phyloP scores from a whole-genome alignment of 2,329 filamentous ascomycete species.

The Aspergillus glaucus region DNA sequence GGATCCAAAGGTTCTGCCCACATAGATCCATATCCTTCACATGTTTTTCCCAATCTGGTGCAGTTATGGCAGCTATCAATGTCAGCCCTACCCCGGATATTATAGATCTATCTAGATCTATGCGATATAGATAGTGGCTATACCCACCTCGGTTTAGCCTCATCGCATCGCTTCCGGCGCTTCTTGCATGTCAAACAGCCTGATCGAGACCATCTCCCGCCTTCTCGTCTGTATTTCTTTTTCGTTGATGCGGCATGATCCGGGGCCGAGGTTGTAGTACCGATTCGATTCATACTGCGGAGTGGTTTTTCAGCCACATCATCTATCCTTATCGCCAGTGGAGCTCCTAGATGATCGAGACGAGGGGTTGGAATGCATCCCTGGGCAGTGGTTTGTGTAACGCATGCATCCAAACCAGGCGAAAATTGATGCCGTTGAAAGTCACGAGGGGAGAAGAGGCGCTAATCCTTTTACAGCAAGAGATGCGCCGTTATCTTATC shows the following conservation, averaged over 20 bases:
- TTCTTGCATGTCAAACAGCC: constrained; percentile 37
- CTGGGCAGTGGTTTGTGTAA: too few relatives aligned
- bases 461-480: neutral
- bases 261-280: neutral
- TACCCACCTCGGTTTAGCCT: constrained; percentile 29
- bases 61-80: constrained; percentile 26
- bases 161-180: constrained; percentile 33
- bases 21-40: constrained; percentile 33
- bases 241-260: neutral
- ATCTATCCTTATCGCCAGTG: neutral
- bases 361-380: neutral
- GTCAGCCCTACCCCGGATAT: constrained; percentile 1
- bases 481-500: constrained; percentile 2
- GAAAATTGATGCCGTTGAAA: neutral
- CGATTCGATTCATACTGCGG: neutral
- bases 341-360: neutral
- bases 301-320: neutral
- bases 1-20: constrained; percentile 32
- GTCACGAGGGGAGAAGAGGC: neutral
- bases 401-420: too few relatives aligned
- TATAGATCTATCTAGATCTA: neutral
- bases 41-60: constrained; percentile 26
- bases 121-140: neutral
- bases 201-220: constrained; percentile 31
- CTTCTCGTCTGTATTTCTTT: constrained; percentile 21